Conservation (phyloP, 495 filamentous ascomycete genomes). For the Glonium stellatum region DNA sequence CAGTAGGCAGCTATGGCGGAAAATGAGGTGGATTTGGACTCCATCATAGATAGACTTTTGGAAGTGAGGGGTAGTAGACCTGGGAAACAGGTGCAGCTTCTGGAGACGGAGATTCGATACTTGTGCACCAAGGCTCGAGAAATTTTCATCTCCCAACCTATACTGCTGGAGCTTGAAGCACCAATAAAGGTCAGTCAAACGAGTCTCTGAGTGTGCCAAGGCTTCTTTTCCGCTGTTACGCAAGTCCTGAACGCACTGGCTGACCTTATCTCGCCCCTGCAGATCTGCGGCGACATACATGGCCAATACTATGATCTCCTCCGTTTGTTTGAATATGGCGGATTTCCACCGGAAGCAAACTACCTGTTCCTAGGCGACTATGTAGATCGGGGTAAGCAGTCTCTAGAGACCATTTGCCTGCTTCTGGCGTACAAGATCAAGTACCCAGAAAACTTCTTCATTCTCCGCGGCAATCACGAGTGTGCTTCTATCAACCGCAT, state of each 20-base stretch:
- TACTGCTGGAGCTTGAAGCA: conserved; percentile 92
- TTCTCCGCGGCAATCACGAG: conserved; percentile 96
- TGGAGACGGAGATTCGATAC: conserved; percentile 94
- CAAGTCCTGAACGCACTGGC: conserved; percentile 1
- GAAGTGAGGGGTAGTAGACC: conserved; percentile 97
- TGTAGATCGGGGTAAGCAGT: conserved; percentile 98
- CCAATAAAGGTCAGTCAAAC: conserved; percentile 82
- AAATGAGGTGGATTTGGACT: conserved; percentile 96
- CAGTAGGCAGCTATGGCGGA: conserved; percentile 71
- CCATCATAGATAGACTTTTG: conserved; percentile 95
- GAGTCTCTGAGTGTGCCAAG: conserved; percentile 4
- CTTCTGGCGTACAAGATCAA: conserved; percentile 99
- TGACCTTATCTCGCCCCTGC: background rate
- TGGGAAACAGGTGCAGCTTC: conserved; percentile 95
- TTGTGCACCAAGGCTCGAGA: conserved; percentile 98
- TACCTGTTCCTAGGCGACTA: conserved; percentile 99
- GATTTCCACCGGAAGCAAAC: conserved; percentile 97
- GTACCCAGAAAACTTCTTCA: conserved; percentile 99
- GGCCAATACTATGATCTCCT: conserved; percentile 99
- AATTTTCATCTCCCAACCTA: conserved; percentile 99
- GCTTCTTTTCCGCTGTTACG: background rate
- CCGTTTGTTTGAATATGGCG: conserved; percentile 96
- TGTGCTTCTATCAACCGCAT: conserved; percentile 99
- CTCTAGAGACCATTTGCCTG: conserved; percentile 97
- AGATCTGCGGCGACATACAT: conserved; percentile 99